Percentiles rank a stretch among this genome's conserved stretches.
phyloP scores from a whole-genome alignment of 2,329 filamentous ascomycete species.

The Alternaria sp. region DNA sequence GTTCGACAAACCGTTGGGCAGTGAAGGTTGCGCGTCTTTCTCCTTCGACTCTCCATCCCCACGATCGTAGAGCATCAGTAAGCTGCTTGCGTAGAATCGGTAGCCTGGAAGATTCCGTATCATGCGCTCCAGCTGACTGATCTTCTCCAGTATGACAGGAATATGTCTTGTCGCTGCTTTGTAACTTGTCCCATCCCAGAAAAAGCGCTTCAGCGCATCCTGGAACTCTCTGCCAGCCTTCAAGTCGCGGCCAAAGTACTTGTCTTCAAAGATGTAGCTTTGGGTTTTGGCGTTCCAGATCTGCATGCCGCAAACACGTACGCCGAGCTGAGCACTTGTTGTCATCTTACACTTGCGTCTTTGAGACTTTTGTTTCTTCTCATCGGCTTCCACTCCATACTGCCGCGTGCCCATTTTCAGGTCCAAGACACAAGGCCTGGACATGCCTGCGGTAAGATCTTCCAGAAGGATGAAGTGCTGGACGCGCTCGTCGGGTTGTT shows the following conservation, averaged over 20 bases:
- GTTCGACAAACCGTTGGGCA: slow-evolving; percentile 19
- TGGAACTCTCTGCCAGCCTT: slow-evolving; percentile 90
- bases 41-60: slow-evolving; percentile 63
- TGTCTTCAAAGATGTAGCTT: slow-evolving; percentile 94
- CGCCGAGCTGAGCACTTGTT: slow-evolving; percentile 88
- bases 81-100: slow-evolving; percentile 91
- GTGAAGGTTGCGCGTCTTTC: slow-evolving; percentile 18
- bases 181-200: slow-evolving; percentile 87
- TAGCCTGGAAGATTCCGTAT: slow-evolving; percentile 81
- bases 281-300: slow-evolving; percentile 89
- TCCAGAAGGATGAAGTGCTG: slow-evolving; percentile 94
- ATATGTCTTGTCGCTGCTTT: slow-evolving; percentile 84
- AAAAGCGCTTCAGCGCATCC: slow-evolving; percentile 82
- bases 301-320: slow-evolving; percentile 93
- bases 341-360: slow-evolving; percentile 90
- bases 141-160: slow-evolving; percentile 82
- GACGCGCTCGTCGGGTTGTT: slow-evolving; percentile 66
- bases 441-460: slow-evolving; percentile 96
- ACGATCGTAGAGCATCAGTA: slow-evolving; percentile 97
- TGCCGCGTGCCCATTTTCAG: slow-evolving; percentile 98
- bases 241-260: slow-evolving; percentile 90
- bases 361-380: slow-evolving; percentile 93
- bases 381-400: slow-evolving; percentile 88
- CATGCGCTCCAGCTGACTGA: slow-evolving; percentile 82
- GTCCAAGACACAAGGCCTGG: slow-evolving; percentile 93